phyloP scores from a whole-genome alignment of 2,329 filamentous ascomycete species.

The Saccharata proteae region DNA sequence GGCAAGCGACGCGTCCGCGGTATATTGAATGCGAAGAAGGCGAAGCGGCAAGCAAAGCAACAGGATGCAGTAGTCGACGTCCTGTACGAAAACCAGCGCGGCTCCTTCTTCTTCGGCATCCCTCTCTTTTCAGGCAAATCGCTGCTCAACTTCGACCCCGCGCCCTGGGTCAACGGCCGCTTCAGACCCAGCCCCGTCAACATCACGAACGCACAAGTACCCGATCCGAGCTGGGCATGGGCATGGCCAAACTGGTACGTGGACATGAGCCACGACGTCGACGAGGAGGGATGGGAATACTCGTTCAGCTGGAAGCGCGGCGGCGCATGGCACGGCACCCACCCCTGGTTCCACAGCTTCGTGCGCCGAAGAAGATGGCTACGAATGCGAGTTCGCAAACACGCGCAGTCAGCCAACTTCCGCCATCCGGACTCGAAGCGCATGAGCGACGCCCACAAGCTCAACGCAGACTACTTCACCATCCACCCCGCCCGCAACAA shows the following conservation, averaged over 20 bases:
- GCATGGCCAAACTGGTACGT: slow-evolving; percentile 60
- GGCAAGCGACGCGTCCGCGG: slow-evolving; percentile 11
- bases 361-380: slow-evolving; percentile 86
- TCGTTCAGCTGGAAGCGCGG: slow-evolving; percentile 62
- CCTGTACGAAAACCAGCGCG: slow-evolving; percentile 90
- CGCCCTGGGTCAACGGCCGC: slow-evolving; percentile 65
- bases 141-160: slow-evolving; percentile 72
- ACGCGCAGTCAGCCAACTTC: too few species aligned
- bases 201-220: slow-evolving; percentile 80
- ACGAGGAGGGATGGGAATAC: slow-evolving; percentile 94
- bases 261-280: slow-evolving; percentile 68
- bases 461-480: slow-evolving; percentile 70
- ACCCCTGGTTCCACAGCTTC: slow-evolving; percentile 88
- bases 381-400: slow-evolving; percentile 7
- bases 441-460: slow-evolving; percentile 46
- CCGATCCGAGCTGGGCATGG: slow-evolving; percentile 95
- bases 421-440: slow-evolving; percentile 1
- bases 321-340: slow-evolving; percentile 66
- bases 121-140: slow-evolving; percentile 82
- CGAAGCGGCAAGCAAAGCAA: slow-evolving; percentile 19
- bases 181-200: slow-evolving; percentile 48
- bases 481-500: slow-evolving; percentile 42
- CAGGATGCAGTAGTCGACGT: slow-evolving; percentile 51
- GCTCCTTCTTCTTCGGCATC: slow-evolving; percentile 77
- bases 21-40: slow-evolving; percentile 17